These are phyloP conservation scores for Fusarium dimerum DNA, from an alignment of 2,329 filamentous ascomycete species.

Conservation along the genomic window DNA sequence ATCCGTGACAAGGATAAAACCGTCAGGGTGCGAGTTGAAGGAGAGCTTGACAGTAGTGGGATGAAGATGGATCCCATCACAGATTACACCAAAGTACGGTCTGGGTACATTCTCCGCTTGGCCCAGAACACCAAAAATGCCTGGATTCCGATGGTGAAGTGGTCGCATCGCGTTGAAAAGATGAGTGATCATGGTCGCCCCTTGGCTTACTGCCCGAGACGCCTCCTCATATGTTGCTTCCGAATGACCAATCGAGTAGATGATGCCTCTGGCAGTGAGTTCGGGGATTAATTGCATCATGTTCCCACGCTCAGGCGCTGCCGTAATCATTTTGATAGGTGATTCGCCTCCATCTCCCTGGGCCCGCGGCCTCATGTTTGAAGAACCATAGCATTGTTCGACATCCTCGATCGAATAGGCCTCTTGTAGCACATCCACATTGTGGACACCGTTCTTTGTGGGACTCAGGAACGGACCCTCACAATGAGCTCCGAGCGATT, in stretches of 20 bases:
- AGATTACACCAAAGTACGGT: slow-evolving; percentile 86
- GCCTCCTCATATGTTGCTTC: slow-evolving; percentile 86
- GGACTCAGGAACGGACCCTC: slow-evolving; percentile 88
- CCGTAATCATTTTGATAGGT: slow-evolving; percentile 77
- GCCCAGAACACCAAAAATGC: slow-evolving; percentile 84
- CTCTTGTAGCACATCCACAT: slow-evolving; percentile 67
- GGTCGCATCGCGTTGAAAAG: slow-evolving; percentile 94
- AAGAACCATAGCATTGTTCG: slow-evolving; percentile 69
- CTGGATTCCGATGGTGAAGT: slow-evolving; percentile 87
- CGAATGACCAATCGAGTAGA: slow-evolving; percentile 82
- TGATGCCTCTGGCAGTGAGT: slow-evolving; percentile 65
- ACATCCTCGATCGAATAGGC: slow-evolving; percentile 66
- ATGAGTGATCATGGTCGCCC: slow-evolving; percentile 88
- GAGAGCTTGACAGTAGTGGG: slow-evolving; percentile 88
- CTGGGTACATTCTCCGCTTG: slow-evolving; percentile 57
- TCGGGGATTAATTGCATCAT: slow-evolving; percentile 70
- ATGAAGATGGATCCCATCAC: slow-evolving; percentile 88
- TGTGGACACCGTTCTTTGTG: slow-evolving; percentile 85
- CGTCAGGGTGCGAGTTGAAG: slow-evolving; percentile 80
- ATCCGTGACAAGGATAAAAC: slow-evolving; percentile 88
- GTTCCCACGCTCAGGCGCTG: slow-evolving; percentile 76
- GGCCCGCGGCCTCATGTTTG: slow-evolving; percentile 63
- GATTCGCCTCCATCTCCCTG: slow-evolving; percentile 37
- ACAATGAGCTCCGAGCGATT: slow-evolving; percentile 86
- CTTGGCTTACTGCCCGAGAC: slow-evolving; percentile 67